Percentiles rank a stretch among this genome's conserved stretches.
phyloP scores from a whole-genome alignment of 352 stramenopile genomes.

The Globisporangium spiculum region DNA sequence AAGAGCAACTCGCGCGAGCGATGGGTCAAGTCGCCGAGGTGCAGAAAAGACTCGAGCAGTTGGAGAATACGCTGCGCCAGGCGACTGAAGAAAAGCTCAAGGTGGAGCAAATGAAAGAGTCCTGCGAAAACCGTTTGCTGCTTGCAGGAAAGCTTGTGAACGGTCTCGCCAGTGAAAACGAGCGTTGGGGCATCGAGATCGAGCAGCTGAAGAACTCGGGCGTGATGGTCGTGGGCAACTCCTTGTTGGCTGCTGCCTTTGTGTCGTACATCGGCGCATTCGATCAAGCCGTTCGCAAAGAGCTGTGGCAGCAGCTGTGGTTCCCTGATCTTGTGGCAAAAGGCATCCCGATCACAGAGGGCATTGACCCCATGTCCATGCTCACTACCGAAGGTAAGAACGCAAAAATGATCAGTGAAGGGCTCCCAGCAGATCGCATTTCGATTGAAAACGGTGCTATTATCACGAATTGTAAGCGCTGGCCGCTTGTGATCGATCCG shows the following conservation, averaged over 20 bases:
- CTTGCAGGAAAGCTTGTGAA: slow-evolving; percentile 95
- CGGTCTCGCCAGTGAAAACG: slow-evolving; percentile 95
- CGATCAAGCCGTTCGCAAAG: slow-evolving; percentile 89
- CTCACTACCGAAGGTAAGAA: slow-evolving; percentile 97
- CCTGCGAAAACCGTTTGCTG: slow-evolving; percentile 90
- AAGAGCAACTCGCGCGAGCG: slow-evolving; percentile 89
- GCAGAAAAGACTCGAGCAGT: slow-evolving; percentile 87
- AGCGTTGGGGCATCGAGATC: slow-evolving; percentile 96
- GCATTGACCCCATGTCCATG: slow-evolving; percentile 94
- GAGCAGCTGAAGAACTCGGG: slow-evolving; percentile 93
- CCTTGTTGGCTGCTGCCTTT: slow-evolving; percentile 95
- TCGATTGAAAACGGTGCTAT: slow-evolving; percentile 98
- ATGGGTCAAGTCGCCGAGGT: slow-evolving; percentile 93
- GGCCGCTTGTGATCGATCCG: slow-evolving; percentile 97
- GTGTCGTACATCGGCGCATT: slow-evolving; percentile 98
- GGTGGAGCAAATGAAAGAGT: slow-evolving; percentile 94
- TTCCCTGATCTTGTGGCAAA: slow-evolving; percentile 89
- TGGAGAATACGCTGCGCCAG: slow-evolving; percentile 93
- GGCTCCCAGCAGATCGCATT: slow-evolving; percentile 95
- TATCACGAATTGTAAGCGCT: slow-evolving; percentile 97
- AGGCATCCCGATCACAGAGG: slow-evolving; percentile 92
- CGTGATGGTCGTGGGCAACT: slow-evolving; percentile 96
- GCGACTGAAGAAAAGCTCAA: slow-evolving; percentile 96
- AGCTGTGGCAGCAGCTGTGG: slow-evolving; percentile 80
- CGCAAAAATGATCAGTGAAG: slow-evolving; percentile 97